Base-by-base conservation (phyloP, 2,329 filamentous ascomycete species). In the Graphium sp. region DNA sequence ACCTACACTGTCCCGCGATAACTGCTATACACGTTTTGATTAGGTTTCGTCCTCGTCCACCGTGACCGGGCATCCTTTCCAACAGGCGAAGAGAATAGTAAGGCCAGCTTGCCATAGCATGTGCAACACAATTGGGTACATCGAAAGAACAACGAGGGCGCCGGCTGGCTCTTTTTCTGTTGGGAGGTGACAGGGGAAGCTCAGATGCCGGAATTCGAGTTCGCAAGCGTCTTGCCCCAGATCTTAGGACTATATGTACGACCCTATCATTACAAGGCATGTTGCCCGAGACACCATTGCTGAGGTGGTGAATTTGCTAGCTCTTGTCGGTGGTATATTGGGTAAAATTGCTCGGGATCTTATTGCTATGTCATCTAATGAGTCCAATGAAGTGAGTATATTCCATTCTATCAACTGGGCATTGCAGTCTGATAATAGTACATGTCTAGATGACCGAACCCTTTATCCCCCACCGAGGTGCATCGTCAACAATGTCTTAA, bases 311-410 rank as follows among this genome's bases (percentile, higher is more conserved):
- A 66, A 63, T 32, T 61, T 59, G 32, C 52, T 70, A 2, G 63
- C 62, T 0, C 48, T 69, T 2, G 41, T 69, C 3, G 63, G 63
- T 3, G 63, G 63, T 0, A 55, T 54, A 0, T 45, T 69, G 6
- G 65, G 63, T 12, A 70, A 71, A 37, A 47, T 70, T 9, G 64
- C 64, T 1, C 47, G 65, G 4, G 66, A 70, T 34, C 41, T 69
- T 1, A 66, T 69, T 18, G 48, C 67, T 38, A 66, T 68, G 62
- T 66, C 56, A 2, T 68, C 63, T 3, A 68, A 64, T 35, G 64
- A 71, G 37, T 42, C 66, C 6, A 37, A 36, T 2, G 41, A 47
- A 35, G 35, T 34, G 7, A 14, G 18, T 7, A 27, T 6, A 13
- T n/a, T 14, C n/a, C n/a, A n/a, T n/a, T n/a, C n/a, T n/a, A n/a